Evolutionary conservation across 306 rosid genomes (phyloP).

Genomic region (Arachis hypogaea): DNA sequence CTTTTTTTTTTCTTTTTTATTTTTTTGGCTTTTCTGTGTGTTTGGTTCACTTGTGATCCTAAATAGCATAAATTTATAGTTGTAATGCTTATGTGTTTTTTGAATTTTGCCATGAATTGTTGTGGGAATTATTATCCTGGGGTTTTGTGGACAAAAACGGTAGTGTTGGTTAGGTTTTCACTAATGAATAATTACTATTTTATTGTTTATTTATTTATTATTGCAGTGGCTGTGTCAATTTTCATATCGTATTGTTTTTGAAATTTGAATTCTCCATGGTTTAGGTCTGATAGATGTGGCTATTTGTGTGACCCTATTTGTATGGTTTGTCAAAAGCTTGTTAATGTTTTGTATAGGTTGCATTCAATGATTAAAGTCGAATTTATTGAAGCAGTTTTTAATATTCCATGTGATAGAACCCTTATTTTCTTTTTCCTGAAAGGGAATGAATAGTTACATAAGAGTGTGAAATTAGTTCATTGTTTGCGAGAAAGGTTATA

Average conservation of each 20-base stretch:
- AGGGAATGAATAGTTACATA: conserved; percentile 16
- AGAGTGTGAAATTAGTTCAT: conserved; percentile 27
- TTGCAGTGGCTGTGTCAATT: conserved; percentile 12
- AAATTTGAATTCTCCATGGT: conserved; percentile 9
- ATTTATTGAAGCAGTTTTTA: conserved; percentile 29
- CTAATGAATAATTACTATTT: background rate
- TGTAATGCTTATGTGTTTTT: background rate
- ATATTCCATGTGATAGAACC: background rate
- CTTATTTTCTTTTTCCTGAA: background rate
- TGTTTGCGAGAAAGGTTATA: conserved; percentile 17
- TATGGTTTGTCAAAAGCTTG: background rate
- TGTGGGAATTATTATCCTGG: background rate
- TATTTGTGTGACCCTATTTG: conserved; percentile 1
- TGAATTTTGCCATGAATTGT: background rate
- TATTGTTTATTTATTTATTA: background rate
- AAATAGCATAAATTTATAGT: background rate
- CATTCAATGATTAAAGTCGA: conserved; percentile 23
- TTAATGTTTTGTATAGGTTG: conserved; percentile 8
- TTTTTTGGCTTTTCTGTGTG: background rate
- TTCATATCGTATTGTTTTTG: conserved; percentile 29
- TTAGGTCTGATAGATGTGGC: conserved; percentile 41
- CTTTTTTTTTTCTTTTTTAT: background rate
- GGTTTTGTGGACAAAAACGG: too few species aligned
- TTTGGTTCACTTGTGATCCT: conserved; percentile 2
- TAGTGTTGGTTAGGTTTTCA: background rate